phyloP scores from a whole-genome alignment of 495 filamentous ascomycete genomes.

The Acidiella bohemica region DNA sequence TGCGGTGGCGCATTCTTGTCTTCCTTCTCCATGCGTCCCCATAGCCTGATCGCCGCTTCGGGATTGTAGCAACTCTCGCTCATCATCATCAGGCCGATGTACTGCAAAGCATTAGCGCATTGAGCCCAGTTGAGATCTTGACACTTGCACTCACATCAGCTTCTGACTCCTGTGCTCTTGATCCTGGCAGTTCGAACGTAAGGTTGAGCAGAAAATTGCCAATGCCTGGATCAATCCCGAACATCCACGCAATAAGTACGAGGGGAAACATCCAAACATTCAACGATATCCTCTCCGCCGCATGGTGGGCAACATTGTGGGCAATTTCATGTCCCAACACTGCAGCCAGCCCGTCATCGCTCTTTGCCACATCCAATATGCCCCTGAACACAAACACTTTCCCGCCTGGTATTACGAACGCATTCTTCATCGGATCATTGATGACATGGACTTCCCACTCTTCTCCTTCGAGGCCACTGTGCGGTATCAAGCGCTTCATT shows the following conservation, averaged over 20 bases:
- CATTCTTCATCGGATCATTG: slow-evolving; percentile 54
- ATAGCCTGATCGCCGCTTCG: slow-evolving; percentile 54
- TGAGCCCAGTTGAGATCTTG: no score
- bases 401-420: slow-evolving; percentile 83
- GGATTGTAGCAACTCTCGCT: slow-evolving; percentile 59
- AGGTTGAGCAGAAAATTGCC: slow-evolving; percentile 43
- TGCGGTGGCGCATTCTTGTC: slow-evolving; percentile 48
- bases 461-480: slow-evolving; percentile 45
- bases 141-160: no score
- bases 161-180: slow-evolving; percentile 53
- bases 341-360: slow-evolving; percentile 65
- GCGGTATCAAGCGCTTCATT: slow-evolving; percentile 56
- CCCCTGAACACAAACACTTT: slow-evolving; percentile 87
- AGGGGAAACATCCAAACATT: slow-evolving; percentile 39
- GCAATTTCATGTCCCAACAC: slow-evolving; percentile 89
- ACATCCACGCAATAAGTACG: slow-evolving; percentile 36
- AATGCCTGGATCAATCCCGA: slow-evolving; percentile 37
- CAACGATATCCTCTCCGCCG: slow-evolving; percentile 59
- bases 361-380: slow-evolving; percentile 56
- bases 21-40: slow-evolving; percentile 61
- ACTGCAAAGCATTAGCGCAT: no score
- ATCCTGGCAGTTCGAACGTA: slow-evolving; percentile 54
- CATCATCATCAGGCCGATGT: slow-evolving; percentile 73
- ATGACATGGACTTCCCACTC: slow-evolving; percentile 83
- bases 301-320: slow-evolving; percentile 75